Base-by-base conservation (phyloP, 2,329 filamentous ascomycete species). In the Cytospora mali region DNA sequence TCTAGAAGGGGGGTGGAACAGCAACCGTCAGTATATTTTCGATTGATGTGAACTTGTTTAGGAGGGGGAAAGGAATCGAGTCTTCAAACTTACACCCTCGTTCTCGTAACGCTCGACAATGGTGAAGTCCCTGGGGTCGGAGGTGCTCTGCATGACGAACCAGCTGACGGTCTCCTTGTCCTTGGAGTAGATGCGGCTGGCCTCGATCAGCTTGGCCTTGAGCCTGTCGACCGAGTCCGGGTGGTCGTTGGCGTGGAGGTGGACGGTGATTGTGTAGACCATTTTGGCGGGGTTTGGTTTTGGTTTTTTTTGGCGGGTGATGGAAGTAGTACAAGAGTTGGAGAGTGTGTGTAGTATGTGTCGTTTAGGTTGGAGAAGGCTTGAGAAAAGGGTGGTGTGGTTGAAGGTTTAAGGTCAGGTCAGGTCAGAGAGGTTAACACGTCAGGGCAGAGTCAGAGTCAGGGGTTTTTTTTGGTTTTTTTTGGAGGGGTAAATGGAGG, bases 141-240 rank as follows among this genome's bases (percentile, higher is more conserved):
- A 80, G 62, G 86, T 81, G 69, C 88, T 87, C 77, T 92, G 89
- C 89, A 92, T 92, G 66, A 92, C 89, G 75, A 90, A 86, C 89
- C 89, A 92, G 52, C 80, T 83, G 62, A 88, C 71, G 0, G 84
- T 91, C 79, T 92, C 89, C 71, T 84, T 85, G 77, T 92, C 89
- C 67, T 89, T 80, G 67, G 82, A 85, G 77, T 92, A 92, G 66
- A 92, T 82, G 66, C 85, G 82, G 64, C 87, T 87, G n/a, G 89
- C 89, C 73, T 92, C 89, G 72, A 88, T 83, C 62, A 92, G 85
- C 79, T 92, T 92, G 62, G 85, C 85, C 70, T 86, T 84, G 63
- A 92, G 78, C 75, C 88, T 90, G 65, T 80, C 77, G 76, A 91
- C 87, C 72, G 80, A 81, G 60, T 85, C 84, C 14, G 81, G 75